A percentile compares a stretch with the other conserved stretches of the same genome.
These are phyloP conservation scores for Acephala macrosclerotiorum DNA, from an alignment of 2,329 filamentous ascomycete species.

Conservation along the genomic window DNA sequence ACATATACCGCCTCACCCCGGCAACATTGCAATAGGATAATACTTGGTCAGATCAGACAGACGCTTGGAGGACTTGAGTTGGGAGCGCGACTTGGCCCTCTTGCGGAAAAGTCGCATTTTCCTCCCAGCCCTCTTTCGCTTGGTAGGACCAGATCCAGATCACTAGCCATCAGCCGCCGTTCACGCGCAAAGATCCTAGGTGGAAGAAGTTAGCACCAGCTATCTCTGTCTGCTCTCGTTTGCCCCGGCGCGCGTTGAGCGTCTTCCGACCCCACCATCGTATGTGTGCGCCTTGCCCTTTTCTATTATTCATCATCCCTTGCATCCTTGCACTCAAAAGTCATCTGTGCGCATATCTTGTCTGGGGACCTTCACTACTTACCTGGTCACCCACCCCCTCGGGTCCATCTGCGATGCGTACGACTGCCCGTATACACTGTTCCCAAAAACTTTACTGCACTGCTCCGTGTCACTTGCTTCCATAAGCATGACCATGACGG, in stretches of 20 bases:
- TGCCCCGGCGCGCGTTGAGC: slow-evolving; percentile 5
- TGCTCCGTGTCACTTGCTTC: slow-evolving; percentile 35
- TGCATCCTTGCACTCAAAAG: slow-evolving; percentile 37
- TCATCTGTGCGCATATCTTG: slow-evolving; percentile 38
- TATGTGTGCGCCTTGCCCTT: slow-evolving; percentile 24
- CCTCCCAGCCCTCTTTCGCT: slow-evolving; percentile 31
- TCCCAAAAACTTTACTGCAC: slow-evolving; percentile 16
- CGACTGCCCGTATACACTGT: slow-evolving; percentile 23
- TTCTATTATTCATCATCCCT: slow-evolving; percentile 31
- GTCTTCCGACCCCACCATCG: slow-evolving; percentile 17
- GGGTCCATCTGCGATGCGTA: slow-evolving; percentile 19
- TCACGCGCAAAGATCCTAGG: slow-evolving; percentile 29
- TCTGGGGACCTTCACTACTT: slow-evolving; percentile 7
- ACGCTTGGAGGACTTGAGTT: slow-evolving; percentile 12
- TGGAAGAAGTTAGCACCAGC: slow-evolving; percentile 28
- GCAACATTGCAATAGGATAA: slow-evolving; percentile 7
- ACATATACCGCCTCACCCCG: slow-evolving; percentile 14
- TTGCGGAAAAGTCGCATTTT: slow-evolving; percentile 18
- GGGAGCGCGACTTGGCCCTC: slow-evolving; percentile 12
- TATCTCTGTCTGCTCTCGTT: slow-evolving; percentile 22
- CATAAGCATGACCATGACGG: slow-evolving; percentile 38
- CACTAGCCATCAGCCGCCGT: slow-evolving; percentile 35
- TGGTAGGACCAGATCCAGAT: slow-evolving; percentile 36
- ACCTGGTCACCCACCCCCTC: slow-evolving; percentile 21
- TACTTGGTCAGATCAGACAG: slow-evolving; percentile 12